A percentile compares a stretch with the other conserved stretches of the same genome.
Evolutionary conservation across 2,329 filamentous ascomycete genomes (phyloP).

Genomic region (Bipolaris sorokiniana): DNA sequence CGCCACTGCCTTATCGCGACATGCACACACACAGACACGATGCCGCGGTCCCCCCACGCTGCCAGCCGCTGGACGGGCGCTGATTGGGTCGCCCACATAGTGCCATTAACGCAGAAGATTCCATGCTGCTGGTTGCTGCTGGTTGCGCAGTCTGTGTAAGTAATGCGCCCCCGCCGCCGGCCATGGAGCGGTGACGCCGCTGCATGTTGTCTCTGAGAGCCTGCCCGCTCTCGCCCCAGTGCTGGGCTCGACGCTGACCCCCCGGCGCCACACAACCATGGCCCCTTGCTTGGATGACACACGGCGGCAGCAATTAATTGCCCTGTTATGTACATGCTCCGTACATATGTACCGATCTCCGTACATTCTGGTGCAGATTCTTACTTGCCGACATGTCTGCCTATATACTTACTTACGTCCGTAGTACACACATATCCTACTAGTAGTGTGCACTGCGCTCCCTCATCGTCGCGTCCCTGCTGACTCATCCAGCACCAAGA

Average conservation of each 20-base stretch:
- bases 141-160: background rate
- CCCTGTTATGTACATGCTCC: too few species aligned
- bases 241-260: slow-evolving; percentile 26
- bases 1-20: slow-evolving; percentile 32
- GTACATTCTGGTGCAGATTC: too few species aligned
- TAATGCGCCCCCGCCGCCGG: slow-evolving; percentile 25
- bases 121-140: slow-evolving; percentile 4
- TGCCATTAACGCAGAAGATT: slow-evolving; percentile 18
- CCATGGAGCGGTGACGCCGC: slow-evolving; percentile 27
- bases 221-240: slow-evolving; percentile 19
- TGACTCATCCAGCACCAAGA: slow-evolving; percentile 6
- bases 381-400: too few species aligned
- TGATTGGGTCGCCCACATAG: slow-evolving; percentile 24
- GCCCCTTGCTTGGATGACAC: slow-evolving; percentile 5
- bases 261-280: slow-evolving; percentile 5
- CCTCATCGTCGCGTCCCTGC: background rate
- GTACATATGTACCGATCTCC: background rate
- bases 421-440: too few species aligned
- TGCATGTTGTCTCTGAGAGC: slow-evolving; percentile 11
- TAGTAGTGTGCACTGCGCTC: too few species aligned
- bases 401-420: too few species aligned
- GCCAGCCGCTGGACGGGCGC: background rate
- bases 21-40: slow-evolving; percentile 19
- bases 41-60: slow-evolving; percentile 28
- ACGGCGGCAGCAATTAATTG: background rate